Conservation (phyloP, 768 basidiomycete species). For the Phaffia australis region DNA sequence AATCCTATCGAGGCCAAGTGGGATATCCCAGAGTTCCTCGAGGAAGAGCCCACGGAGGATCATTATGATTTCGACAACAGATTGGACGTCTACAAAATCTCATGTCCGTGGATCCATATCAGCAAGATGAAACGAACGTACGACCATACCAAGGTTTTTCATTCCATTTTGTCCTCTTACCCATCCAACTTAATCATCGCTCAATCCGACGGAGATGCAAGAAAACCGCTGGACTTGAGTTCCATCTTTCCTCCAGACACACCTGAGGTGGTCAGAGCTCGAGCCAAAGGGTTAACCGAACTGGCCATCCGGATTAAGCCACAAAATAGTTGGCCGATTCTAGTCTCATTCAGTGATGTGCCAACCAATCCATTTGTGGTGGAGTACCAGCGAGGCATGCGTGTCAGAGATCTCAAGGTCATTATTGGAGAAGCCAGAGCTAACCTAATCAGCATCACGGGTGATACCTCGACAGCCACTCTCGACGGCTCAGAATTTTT, state of each 20-base stretch:
- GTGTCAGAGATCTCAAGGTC: constrained; percentile 13
- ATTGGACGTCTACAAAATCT: constrained; percentile 11
- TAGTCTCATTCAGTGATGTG: constrained; percentile 22
- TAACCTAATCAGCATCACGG: constrained; percentile 8
- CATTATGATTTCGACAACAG: constrained; percentile 19
- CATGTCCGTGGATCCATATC: constrained; percentile 20
- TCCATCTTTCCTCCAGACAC: constrained; percentile 14
- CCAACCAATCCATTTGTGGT: constrained; percentile 24
- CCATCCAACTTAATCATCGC: constrained; percentile 18
- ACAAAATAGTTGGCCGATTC: constrained; percentile 12
- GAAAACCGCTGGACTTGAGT: constrained; percentile 1
- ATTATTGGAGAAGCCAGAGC: constrained; percentile 15
- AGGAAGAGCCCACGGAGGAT: constrained; percentile 5
- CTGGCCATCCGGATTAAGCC: constrained; percentile 20
- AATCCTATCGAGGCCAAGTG: constrained; percentile 22
- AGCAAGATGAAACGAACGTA: constrained; percentile 18
- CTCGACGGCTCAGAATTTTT: constrained; percentile 16
- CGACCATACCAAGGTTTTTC: constrained; percentile 16
- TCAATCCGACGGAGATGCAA: neutral
- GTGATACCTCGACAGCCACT: neutral
- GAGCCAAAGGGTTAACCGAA: constrained; percentile 25
- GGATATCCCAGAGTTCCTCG: constrained; percentile 12
- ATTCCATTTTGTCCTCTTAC: constrained; percentile 3
- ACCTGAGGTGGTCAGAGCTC: neutral
- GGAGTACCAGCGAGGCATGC: constrained; percentile 9